Percentiles rank a stretch among this genome's conserved stretches.
These are phyloP conservation scores for Pluteus cervinus DNA, from an alignment of 768 basidiomycete species.

Conservation along the genomic window DNA sequence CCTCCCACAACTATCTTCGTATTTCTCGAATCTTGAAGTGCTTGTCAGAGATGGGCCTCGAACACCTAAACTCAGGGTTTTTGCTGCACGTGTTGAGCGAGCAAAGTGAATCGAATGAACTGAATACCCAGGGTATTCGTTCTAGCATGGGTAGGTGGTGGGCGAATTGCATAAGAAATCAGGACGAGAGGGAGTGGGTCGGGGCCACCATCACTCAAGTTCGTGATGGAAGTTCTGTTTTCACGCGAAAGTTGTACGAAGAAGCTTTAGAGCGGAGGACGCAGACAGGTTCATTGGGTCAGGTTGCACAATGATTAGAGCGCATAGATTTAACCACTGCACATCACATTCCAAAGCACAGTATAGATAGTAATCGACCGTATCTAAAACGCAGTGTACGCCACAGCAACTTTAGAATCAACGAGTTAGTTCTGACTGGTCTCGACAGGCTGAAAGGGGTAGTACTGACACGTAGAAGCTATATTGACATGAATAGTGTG, in stretches of 20 bases:
- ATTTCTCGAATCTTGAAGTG: slow-evolving; percentile 76
- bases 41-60: slow-evolving; percentile 64
- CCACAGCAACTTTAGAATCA: no score
- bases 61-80: slow-evolving; percentile 59
- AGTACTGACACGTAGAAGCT: no score
- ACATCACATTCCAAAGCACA: no score
- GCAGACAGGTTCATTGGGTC: slow-evolving; percentile 27
- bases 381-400: no score
- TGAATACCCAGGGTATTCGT: slow-evolving; percentile 41
- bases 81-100: slow-evolving; percentile 64
- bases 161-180: slow-evolving; percentile 65
- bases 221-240: slow-evolving; percentile 33
- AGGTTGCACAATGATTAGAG: no score
- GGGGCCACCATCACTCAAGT: no score
- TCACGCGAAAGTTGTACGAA: slow-evolving; percentile 56
- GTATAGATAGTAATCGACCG: no score
- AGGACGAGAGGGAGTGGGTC: slow-evolving; percentile 53
- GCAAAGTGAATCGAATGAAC: slow-evolving; percentile 52
- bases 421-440: no score
- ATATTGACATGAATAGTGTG: slow-evolving; percentile 4
- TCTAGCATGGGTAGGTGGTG: slow-evolving; percentile 76
- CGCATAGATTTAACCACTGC: no score
- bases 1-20: slow-evolving; percentile 71
- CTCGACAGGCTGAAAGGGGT: no score
- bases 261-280: slow-evolving; percentile 36